Evolutionary conservation across 2,329 filamentous ascomycete species (phyloP), one percentile per base, ranked within the genome.

Genomic region (Camillea tinctor): DNA sequence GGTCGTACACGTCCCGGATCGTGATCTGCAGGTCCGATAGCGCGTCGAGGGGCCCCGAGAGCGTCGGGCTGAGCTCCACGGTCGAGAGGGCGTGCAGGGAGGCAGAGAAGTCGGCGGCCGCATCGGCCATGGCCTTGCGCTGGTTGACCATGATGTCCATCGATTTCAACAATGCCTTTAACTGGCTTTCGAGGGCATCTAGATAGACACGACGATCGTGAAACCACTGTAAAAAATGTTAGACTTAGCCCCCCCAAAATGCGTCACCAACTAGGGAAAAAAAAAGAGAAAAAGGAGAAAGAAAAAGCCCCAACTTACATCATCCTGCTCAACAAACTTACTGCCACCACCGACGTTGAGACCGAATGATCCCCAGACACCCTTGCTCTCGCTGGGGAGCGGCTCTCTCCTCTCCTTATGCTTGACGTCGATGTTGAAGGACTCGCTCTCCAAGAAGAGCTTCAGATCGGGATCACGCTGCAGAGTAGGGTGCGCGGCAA

Each of bases 311-410:
- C n/a, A 63, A 79, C 89, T 80, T 76, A 92, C 90, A 78, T 99
- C 95, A 74, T 99, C 95, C 73, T 98, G 95, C 77, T 99, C 95
- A 48, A 99, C 88, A 77, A 99, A 99, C 76, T 99, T 99, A 69
- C 84, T 88, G 57, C 87, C 83, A 60, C 88, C 84, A 26, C 93
- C 91, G 23, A 94, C 87, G 64, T 84, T 90, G 63, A 95, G 84
- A 21, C 92, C 92, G 57, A 97, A 83, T 17, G 89, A 91, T 69
- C 93, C 92, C 69, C 98, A 86, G 80, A 98, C 89, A 57, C 95
- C 93, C 78, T 98, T 98, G 79, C 88, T 96, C 77, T 98, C 95
- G 50, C 87, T 87, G 3, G 96, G 82, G 56, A 92, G 87, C 1
- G 92, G 91, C 60, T 97, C 93, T 70, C 92, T 89, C 57, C 94